Base-by-base conservation (phyloP, 1,284 basidiomycete species). In the Phlebopus sp. region DNA sequence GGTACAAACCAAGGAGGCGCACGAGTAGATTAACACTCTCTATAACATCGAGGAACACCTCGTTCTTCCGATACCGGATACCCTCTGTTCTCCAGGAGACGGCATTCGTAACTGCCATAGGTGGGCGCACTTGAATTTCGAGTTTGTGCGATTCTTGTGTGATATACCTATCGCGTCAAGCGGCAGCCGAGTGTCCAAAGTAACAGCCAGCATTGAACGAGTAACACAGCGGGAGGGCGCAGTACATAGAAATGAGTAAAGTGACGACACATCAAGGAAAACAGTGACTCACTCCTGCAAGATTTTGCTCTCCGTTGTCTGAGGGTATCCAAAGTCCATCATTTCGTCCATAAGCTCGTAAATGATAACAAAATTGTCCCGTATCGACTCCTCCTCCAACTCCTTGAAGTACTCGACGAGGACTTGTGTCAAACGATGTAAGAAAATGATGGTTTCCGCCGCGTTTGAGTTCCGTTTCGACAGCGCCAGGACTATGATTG, bases 261-360 rank as follows among this genome's bases (percentile, higher is more conserved):
- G 17, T 1, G 29, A 15, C 4, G 11, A 45, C 21, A 19, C 21
- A 14, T 14, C 18, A 27, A 17, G 37, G 25, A 19, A 37, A 25
- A 19, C 11, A 15, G 8, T 31, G 9, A 76, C 86, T 58, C 56
- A 92, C 86, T 98, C 97, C 71, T 98, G 96, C 49, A 99, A 71
- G 59, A 99, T 99, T 78, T 99, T 99, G 77, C 90, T 94, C 75
- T 99, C 97, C 18, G 97, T 99, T 23, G 97, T 99, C 69, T 99
- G 97, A 0, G 96, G 96, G 67, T 92, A 98, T 11, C 97, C 97
- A 73, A 97, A 99, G 74, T 99, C 96, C 95, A 99, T 98, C 93
- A 99, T 98, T 76, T 99, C 96, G 65, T 99, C 97, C 73, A 99
- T 80, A 43, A 99, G 81, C 67, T 97, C 94, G 67, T 95, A 97